Percentiles rank a stretch among this genome's conserved stretches.
Conservation (phyloP, 1,284 basidiomycete genomes). For the Trametes sp. region DNA sequence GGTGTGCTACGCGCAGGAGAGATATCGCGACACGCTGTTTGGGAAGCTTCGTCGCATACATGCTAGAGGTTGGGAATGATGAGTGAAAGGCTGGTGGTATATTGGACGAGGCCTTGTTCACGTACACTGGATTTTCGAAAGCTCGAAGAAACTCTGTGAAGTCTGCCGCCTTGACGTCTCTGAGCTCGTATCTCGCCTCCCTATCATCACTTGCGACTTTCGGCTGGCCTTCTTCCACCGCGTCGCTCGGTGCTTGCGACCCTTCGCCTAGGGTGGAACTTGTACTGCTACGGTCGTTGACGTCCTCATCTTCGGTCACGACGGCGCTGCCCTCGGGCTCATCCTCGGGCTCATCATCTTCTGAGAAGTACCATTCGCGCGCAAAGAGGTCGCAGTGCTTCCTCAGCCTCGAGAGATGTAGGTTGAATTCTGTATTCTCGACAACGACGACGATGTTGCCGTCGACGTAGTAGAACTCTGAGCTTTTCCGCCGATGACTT, state of each 20-base stretch:
- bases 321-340: not conserved
- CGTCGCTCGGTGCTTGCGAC: not conserved
- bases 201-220: not conserved
- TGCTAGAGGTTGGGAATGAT: not conserved
- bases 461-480: constrained; percentile 4
- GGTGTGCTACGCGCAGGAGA: not conserved
- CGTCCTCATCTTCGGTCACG: not conserved
- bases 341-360: not conserved
- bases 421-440: not conserved
- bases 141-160: constrained; percentile 4
- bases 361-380: not conserved
- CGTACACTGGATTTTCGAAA: constrained; percentile 5
- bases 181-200: not conserved
- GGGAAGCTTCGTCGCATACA: not conserved
- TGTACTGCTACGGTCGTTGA: too few species aligned
- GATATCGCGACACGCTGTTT: not conserved
- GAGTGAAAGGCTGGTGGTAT: not conserved
- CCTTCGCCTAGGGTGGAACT: too few species aligned
- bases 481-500: not conserved
- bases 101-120: not conserved
- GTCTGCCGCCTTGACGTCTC: not conserved
- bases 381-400: not conserved
- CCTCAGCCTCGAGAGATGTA: not conserved
- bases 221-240: not conserved
- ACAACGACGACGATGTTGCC: constrained; percentile 14